A percentile compares a stretch with the other conserved stretches of the same genome.
These are phyloP conservation scores for Hydrangea macrophylla DNA, from an alignment of 148 eudicot species.

Conservation along the genomic window DNA sequence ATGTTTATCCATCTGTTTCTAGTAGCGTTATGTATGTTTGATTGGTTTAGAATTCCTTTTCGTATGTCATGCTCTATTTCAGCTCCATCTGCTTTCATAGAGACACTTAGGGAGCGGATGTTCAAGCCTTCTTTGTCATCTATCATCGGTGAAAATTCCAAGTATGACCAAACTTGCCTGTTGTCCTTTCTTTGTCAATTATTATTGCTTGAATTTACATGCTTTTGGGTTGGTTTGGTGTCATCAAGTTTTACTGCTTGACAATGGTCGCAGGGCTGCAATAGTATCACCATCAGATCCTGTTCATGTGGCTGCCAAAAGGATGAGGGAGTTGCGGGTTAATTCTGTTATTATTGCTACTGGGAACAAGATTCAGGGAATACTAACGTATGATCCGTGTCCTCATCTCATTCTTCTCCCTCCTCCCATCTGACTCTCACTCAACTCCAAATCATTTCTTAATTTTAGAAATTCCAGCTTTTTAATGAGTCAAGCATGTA, in stretches of 20 bases:
- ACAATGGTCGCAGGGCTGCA: slow-evolving; percentile 51
- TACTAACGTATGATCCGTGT: slow-evolving; percentile 60
- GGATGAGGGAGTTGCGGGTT: slow-evolving; percentile 70
- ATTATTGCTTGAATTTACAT: background rate
- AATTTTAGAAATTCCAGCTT: too few relatives aligned
- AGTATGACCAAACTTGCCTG: slow-evolving; percentile 35
- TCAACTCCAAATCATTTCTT: background rate
- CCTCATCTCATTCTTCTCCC: background rate
- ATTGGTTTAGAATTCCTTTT: background rate
- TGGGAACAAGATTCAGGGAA: slow-evolving; percentile 72
- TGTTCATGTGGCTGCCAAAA: slow-evolving; percentile 77
- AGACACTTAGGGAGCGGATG: slow-evolving; percentile 89
- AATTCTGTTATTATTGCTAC: slow-evolving; percentile 65
- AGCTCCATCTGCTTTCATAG: slow-evolving; percentile 90
- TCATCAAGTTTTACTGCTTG: slow-evolving; percentile 4
- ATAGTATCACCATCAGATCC: slow-evolving; percentile 80
- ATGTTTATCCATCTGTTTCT: background rate
- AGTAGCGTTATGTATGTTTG: background rate
- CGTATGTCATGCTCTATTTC: slow-evolving; percentile 19
- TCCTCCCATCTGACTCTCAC: slow-evolving; percentile 1
- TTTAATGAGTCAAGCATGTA: background rate
- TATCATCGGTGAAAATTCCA: slow-evolving; percentile 64
- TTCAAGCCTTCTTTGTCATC: slow-evolving; percentile 91
- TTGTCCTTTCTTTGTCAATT: slow-evolving; percentile 5
- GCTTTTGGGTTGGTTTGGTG: slow-evolving; percentile 6